phyloP scores from a whole-genome alignment of 2,329 filamentous ascomycete species.

The Xylariaceae sp. region DNA sequence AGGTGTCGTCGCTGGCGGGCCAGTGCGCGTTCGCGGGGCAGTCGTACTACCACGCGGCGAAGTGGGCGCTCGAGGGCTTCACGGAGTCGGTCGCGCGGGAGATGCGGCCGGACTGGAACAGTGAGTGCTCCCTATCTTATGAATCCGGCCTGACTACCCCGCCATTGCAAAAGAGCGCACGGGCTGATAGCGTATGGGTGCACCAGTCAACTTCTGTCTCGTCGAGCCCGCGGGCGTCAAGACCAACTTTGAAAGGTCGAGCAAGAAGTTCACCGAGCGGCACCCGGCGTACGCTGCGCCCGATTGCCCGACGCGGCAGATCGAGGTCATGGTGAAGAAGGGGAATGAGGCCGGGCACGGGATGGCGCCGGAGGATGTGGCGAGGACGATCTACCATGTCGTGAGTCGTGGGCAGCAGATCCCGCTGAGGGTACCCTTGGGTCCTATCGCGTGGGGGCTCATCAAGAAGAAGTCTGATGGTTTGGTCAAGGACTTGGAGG shows the following conservation, averaged over 20 bases:
- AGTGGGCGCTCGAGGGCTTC: constrained; percentile 11
- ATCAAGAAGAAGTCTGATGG: constrained; percentile 12
- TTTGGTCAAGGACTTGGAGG: constrained; percentile 10
- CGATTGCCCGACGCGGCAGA: constrained; percentile 10
- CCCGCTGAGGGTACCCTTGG: constrained; percentile 10
- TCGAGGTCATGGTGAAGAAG: constrained; percentile 10
- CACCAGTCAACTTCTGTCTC: constrained; percentile 10
- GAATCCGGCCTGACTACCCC: too few relatives aligned
- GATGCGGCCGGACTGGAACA: constrained; percentile 12
- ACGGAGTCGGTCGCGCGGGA: constrained; percentile 13
- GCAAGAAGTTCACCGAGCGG: constrained; percentile 8
- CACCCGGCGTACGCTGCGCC: constrained; percentile 7
- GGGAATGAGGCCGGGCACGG: constrained; percentile 2
- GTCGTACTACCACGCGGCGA: constrained; percentile 12
- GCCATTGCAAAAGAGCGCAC: too few relatives aligned
- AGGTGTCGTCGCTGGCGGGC: constrained; percentile 13
- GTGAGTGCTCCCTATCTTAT: constrained; percentile 5
- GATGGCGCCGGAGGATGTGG: constrained; percentile 6
- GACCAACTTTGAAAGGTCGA: constrained; percentile 10
- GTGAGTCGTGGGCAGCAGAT: constrained; percentile 8
- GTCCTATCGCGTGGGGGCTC: constrained; percentile 2
- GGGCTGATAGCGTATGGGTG: too few relatives aligned
- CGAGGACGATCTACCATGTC: constrained; percentile 5
- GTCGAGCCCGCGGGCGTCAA: constrained; percentile 11
- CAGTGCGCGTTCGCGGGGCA: constrained; percentile 9